Conservation (phyloP, 129 eudicot genomes). For the Flaveria robusta region DNA sequence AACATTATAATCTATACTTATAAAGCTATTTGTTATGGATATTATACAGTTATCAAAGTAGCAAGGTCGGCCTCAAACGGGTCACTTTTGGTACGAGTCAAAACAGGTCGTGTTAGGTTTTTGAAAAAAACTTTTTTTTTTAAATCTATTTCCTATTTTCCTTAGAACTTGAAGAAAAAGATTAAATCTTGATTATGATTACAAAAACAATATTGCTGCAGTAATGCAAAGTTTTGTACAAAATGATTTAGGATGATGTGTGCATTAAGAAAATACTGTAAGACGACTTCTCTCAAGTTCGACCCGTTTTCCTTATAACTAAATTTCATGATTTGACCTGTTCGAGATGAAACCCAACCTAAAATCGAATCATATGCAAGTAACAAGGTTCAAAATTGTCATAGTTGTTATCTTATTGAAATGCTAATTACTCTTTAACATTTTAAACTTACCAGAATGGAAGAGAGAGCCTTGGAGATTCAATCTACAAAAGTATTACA, state of each 20-base stretch:
- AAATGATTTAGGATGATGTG: too few relatives aligned
- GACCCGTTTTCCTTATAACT: neutral
- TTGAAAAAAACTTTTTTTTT: too few relatives aligned
- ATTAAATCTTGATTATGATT: neutral
- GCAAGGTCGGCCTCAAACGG: neutral
- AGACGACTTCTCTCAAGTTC: too few relatives aligned
- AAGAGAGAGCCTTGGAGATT: conserved; percentile 73
- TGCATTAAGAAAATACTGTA: too few relatives aligned
- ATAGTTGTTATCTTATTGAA: neutral
- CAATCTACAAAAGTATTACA: conserved; percentile 68
- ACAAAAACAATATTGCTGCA: too few relatives aligned
- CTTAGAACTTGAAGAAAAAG: too few relatives aligned
- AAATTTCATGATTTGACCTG: neutral
- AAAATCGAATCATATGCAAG: neutral
- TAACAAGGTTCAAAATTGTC: neutral
- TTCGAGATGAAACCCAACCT: neutral
- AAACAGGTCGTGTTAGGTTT: neutral
- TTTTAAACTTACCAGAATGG: conserved; percentile 60
- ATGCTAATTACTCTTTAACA: neutral
- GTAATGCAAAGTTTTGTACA: too few relatives aligned
- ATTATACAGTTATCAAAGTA: neutral
- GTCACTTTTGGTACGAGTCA: neutral
- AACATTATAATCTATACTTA: too few relatives aligned
- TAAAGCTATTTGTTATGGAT: too few relatives aligned
- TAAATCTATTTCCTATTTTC: too few relatives aligned